Conservation (phyloP, 371 early-diverging fungal genomes). For the Coemansia sp. region DNA sequence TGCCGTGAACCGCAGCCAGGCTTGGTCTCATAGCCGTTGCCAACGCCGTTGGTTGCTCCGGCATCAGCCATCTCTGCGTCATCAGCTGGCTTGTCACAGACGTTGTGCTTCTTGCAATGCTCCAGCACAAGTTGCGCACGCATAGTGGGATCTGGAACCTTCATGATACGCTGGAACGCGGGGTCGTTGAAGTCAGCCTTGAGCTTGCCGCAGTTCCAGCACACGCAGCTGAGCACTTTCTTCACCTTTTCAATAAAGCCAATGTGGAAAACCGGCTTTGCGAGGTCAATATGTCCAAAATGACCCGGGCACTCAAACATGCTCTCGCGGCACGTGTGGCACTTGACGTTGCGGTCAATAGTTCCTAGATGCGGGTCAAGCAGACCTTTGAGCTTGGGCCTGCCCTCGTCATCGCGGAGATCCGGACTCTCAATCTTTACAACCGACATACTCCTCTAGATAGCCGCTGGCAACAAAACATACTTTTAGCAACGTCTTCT, state of each 20-base stretch:
- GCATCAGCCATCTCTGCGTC: conserved; percentile 19
- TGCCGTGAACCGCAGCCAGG: conserved; percentile 95
- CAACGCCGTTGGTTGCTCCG: conserved; percentile 8
- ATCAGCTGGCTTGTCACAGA: conserved; percentile 85
- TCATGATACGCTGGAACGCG: conserved; percentile 69
- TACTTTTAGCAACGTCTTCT: not conserved
- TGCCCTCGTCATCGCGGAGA: conserved; percentile 88
- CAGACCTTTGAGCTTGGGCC: conserved; percentile 84
- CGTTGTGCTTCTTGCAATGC: conserved; percentile 80
- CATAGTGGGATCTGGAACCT: conserved; percentile 71
- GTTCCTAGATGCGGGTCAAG: conserved; percentile 99
- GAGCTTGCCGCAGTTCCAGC: conserved; percentile 97
- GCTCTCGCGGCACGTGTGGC: conserved; percentile 95
- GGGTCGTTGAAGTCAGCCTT: conserved; percentile 77
- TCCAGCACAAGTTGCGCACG: conserved; percentile 92
- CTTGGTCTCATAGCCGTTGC: conserved; percentile 54
- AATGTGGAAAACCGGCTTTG: conserved; percentile 97
- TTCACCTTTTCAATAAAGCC: conserved; percentile 87
- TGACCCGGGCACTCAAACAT: conserved; percentile 99
- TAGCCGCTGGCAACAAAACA: not conserved
- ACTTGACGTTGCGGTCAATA: conserved; percentile 97
- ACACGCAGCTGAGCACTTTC: conserved; percentile 98
- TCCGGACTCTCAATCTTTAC: conserved; percentile 95
- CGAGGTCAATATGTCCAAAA: conserved; percentile 98
- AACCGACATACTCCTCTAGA: conserved; percentile 93